Base-by-base conservation (phyloP, 2,329 filamentous ascomycete species). In the Botrytis porri region DNA sequence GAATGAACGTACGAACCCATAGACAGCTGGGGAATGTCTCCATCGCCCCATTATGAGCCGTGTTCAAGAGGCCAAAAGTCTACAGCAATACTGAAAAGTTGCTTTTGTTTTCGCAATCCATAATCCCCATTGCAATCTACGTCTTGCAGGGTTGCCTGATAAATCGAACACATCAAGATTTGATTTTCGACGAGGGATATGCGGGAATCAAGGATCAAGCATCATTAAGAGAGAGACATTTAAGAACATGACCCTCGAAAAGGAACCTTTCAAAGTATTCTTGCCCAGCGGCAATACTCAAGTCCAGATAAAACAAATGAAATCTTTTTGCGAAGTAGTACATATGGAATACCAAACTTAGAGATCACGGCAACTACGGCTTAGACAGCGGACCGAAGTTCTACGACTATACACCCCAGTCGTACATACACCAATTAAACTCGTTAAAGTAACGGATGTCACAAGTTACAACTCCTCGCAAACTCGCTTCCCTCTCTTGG, bases 381-480 rank as follows among this genome's bases (percentile, higher is more conserved):
- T 35, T 67, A n/a, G 35, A 67, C 51, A 22, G 32, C 70, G 70
- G 70, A 67, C 70, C 70, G 62, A 67, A 66, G 61, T 57, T 54
- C 59, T 57, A 41, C 43, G 60, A 67, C 29, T 20, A 60, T 37
- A 67, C 39, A 63, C 62, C 62, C 62, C 32, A 16, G 51, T 72
- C 70, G 70, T 60, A 72, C 70, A 45, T 32, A 72, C 62, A 72
- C 70, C 70, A 72, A 72, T 72, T 45, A 48, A 60, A 72, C n/a
- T 57, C 45, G n/a, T 41, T 35, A 25, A 32, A 35, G 45, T 32
- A 67, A 67, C 62, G 62, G 70, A 60, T 72, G 61, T 71, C 65
- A 69, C 65, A 57, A 43, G 61, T 71, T 37, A 69, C 65, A 57
- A 43, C 25, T 66, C 35, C n/a, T 63, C 59, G 39, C 69, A 25